phyloP scores from a whole-genome alignment of 345 rosid species.

The Garcia nutans region DNA sequence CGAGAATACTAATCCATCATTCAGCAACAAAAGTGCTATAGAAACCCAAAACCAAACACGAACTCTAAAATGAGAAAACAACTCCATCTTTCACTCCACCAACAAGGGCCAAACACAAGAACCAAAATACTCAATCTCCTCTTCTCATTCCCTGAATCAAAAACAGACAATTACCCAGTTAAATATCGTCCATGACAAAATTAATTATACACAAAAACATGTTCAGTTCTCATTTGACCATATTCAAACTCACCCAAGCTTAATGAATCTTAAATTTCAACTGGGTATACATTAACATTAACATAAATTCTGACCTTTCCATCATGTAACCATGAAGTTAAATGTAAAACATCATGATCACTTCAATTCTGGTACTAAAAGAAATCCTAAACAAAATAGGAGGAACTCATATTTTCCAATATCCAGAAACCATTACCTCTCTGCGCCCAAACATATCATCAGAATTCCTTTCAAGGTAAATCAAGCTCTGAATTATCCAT shows the following conservation, averaged over 20 bases:
- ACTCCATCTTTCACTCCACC: conserved; percentile 40
- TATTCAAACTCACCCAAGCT: too few species aligned
- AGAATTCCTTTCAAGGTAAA: too few species aligned
- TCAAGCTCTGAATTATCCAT: too few species aligned
- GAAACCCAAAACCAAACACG: conserved; percentile 42
- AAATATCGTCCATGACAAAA: neutral
- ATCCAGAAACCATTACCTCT: neutral
- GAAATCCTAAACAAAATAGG: too few species aligned
- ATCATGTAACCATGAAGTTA: neutral
- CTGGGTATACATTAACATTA: too few species aligned
- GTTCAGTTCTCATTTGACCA: too few species aligned
- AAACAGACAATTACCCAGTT: conserved; percentile 4
- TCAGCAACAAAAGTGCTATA: conserved; percentile 39
- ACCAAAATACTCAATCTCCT: conserved; percentile 24
- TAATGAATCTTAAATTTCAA: too few species aligned
- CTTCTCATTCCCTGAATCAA: conserved; percentile 43
- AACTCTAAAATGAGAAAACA: conserved; percentile 11
- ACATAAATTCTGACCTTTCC: neutral
- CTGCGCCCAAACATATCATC: neutral
- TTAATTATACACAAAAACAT: too few species aligned
- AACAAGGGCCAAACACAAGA: conserved; percentile 2
- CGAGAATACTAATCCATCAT: conserved; percentile 17
- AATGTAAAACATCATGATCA: neutral
- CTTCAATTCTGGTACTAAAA: neutral
- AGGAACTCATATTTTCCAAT: neutral